Conservation (phyloP, 352 stramenopile genomes). For the Globisporangium abappressorium region DNA sequence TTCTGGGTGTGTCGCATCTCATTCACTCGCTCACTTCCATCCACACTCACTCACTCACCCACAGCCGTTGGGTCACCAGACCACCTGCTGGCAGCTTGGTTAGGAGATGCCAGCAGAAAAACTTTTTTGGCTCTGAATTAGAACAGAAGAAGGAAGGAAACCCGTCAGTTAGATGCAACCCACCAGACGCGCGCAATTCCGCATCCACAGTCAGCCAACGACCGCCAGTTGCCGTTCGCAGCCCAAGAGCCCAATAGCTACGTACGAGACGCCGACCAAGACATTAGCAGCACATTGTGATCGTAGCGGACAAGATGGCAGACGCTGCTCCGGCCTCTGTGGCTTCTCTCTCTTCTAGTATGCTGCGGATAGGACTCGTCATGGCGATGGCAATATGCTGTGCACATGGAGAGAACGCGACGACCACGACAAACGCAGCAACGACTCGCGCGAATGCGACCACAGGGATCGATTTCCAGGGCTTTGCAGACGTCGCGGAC, state of each 20-base stretch:
- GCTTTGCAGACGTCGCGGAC: constrained; percentile 4
- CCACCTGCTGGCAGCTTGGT: no score
- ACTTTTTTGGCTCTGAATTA: neutral
- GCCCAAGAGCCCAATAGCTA: neutral
- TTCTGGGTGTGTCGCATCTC: neutral
- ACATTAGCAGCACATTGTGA: neutral
- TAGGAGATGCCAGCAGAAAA: neutral
- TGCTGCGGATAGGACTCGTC: neutral
- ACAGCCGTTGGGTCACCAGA: neutral
- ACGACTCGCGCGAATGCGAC: neutral
- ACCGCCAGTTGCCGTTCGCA: neutral
- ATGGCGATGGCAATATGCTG: neutral
- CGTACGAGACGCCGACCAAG: neutral
- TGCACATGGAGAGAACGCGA: neutral
- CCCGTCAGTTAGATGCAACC: neutral
- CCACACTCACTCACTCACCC: neutral
- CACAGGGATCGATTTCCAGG: neutral
- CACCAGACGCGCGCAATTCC: neutral
- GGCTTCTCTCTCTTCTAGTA: no score
- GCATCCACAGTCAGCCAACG: neutral
- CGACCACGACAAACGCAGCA: neutral
- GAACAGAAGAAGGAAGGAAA: neutral
- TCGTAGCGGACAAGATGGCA: neutral
- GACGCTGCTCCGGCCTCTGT: neutral
- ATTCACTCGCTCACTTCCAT: neutral